Base-by-base conservation (phyloP, 768 basidiomycete genomes). In the Candolleomyces eurysporus region DNA sequence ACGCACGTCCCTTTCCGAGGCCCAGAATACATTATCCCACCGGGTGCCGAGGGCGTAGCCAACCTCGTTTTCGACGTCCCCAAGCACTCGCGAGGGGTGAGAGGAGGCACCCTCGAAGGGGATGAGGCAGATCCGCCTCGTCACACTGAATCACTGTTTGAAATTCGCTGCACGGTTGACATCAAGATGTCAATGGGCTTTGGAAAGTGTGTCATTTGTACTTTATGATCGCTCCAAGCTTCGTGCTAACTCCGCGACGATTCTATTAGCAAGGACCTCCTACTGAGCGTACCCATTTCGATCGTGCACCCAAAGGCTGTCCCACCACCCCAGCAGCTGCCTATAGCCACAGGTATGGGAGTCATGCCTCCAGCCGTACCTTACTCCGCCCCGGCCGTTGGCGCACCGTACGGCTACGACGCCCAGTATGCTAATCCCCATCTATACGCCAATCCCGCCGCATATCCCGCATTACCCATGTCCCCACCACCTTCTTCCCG, bases 51-150 rank as follows among this genome's bases (percentile, higher is more conserved):
- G 67, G 92, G 92, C 21, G 82, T 92, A 2, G 92, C 92, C 1
- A 85, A 83, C 66, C 80, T 94, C 11, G 89, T 91, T 11, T 87
- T 94, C 63, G 88, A 93, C 69, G 84, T 92, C n/a, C 92, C 92
- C 5, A 78, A 74, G 51, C 72, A 79, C 61, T 85, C 90, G 0
- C 78, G 87, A 58, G 85, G 87, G 4, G 84, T 89, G 13, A 82
- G 79, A 60, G 89, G 88, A 26, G 90, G 89, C 5, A 66, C 72
- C 5, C 78, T 88, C 9, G 71, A 84, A n/a, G 85, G 83, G n/a
- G 81, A 78, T 61, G 67, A 65, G 31, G 70, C 73, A 62, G 60
- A 67, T 64, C 66, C 61, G 14, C 69, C 67, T 51, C 72, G 71
- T 30, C 69, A 66, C 48, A 81, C 80, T 4, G 82, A 86, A 22